phyloP scores from a whole-genome alignment of 208 protist species.

The Trypanosoma melophagium region DNA sequence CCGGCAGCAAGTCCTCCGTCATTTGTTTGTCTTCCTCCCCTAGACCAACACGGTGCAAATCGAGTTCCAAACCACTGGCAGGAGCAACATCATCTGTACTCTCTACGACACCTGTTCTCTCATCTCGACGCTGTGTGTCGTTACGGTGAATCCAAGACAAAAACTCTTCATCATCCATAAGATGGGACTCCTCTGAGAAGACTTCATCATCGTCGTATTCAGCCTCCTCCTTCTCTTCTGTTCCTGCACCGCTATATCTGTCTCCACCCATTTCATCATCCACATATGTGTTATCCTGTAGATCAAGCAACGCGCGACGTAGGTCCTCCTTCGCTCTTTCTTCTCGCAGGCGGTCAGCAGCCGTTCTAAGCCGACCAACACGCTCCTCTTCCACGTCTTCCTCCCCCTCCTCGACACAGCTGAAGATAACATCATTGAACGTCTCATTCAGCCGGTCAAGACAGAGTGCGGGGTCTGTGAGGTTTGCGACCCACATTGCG shows the following conservation, averaged over 20 bases:
- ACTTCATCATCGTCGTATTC: slow-evolving; percentile 41
- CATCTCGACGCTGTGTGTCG: slow-evolving; percentile 20
- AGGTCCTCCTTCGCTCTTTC: slow-evolving; percentile 42
- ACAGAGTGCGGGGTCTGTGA: slow-evolving; percentile 66
- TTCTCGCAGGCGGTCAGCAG: slow-evolving; percentile 56
- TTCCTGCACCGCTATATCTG: neutral
- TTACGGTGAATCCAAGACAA: slow-evolving; percentile 71
- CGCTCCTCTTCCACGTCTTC: slow-evolving; percentile 12
- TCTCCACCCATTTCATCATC: slow-evolving; percentile 27
- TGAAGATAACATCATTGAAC: slow-evolving; percentile 75
- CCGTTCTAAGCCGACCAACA: slow-evolving; percentile 41
- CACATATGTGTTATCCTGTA: slow-evolving; percentile 42
- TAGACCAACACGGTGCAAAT: slow-evolving; percentile 66
- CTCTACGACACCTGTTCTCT: slow-evolving; percentile 17
- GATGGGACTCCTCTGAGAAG: slow-evolving; percentile 28
- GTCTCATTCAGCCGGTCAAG: slow-evolving; percentile 66
- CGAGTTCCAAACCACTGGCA: slow-evolving; percentile 54
- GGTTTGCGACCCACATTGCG: slow-evolving; percentile 54
- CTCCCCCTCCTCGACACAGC: slow-evolving; percentile 26
- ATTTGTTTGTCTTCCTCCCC: slow-evolving; percentile 39
- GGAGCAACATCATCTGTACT: neutral
- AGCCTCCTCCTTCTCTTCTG: slow-evolving; percentile 26
- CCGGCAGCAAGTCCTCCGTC: slow-evolving; percentile 53
- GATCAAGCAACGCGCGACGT: slow-evolving; percentile 47
- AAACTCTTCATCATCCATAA: slow-evolving; percentile 53